A percentile compares a stretch with the other conserved stretches of the same genome.
Evolutionary conservation across 2,329 filamentous ascomycete genomes (phyloP).

Genomic region (Neopestalotiopsis sp.): DNA sequence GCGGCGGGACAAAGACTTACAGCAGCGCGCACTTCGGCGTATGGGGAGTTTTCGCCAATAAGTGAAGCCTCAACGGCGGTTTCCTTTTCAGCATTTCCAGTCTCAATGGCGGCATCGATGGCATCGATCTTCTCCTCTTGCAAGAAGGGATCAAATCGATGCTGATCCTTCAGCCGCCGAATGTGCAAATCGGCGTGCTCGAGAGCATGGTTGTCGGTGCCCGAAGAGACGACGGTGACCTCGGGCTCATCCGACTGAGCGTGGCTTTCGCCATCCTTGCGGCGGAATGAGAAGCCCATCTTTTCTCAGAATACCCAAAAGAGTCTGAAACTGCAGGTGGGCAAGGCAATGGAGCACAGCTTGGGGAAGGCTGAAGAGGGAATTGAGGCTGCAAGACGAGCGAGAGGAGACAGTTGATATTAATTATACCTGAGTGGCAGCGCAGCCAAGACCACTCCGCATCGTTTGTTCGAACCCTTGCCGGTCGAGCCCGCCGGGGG

Average conservation of each 20-base stretch:
- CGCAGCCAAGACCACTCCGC: background rate
- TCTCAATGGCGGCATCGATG: constrained; percentile 61
- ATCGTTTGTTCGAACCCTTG: background rate
- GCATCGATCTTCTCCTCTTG: constrained; percentile 65
- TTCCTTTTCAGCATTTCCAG: constrained; percentile 60
- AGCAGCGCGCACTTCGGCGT: constrained; percentile 69
- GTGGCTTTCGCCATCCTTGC: constrained; percentile 1
- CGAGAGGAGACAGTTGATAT: constrained; percentile 1
- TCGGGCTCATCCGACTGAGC: background rate
- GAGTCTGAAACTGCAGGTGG: background rate
- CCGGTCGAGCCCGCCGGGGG: background rate
- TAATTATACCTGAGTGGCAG: constrained; percentile 4
- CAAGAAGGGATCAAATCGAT: constrained; percentile 34
- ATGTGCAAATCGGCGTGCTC: constrained; percentile 5
- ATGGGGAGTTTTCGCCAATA: constrained; percentile 70
- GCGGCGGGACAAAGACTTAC: constrained; percentile 1
- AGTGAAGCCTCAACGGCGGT: constrained; percentile 61
- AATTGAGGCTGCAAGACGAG: background rate
- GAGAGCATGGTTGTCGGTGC: background rate
- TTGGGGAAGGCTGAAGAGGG: background rate
- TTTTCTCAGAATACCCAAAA: background rate
- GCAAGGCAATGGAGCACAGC: background rate
- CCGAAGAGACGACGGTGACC: background rate
- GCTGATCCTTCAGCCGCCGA: constrained; percentile 14
- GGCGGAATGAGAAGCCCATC: constrained; percentile 16